Evolutionary conservation across 2,329 filamentous ascomycete genomes (phyloP), one percentile per base, ranked within the genome.

Genomic region (Diatrype stigma): DNA sequence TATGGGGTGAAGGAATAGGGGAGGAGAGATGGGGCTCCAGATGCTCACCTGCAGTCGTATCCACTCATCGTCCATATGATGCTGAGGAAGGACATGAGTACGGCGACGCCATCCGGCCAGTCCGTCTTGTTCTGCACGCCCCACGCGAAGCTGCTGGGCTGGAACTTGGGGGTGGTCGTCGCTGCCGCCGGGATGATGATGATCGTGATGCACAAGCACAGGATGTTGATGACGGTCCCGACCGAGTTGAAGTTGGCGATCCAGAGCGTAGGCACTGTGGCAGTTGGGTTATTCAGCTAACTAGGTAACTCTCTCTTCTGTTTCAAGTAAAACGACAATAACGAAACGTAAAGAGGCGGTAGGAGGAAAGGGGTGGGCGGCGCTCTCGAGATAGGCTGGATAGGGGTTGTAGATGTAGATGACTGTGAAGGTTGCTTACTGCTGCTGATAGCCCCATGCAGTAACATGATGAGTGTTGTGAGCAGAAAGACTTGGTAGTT

Each of bases 191-290:
- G 86, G 50, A 90, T 89, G 53, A 86, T 72, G 58, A 90, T 85
- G 56, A 89, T 77, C 26, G 85, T 82, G 34, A 85, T 73, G 23
- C 88, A 58, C 21, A 90, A 73, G 1, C 82, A 83, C 48, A 87
- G 66, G 62, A 90, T 82, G 67, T 90, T 90, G 70, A 90, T 82
- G 0, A 78, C 82, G 10, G 84, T 87, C 12, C 86, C 86, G 45
- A 77, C 80, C 0, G 84, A 86, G 65, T 89, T 90, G 71, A 88
- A 82, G 26, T 76, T 73, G 1, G 86, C 87, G 51, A 90, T 81
- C 80, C 82, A 87, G 45, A 79, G 76, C 0, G 87, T 90, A 5
- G 87, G 84, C 73, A 89, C 26, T 30, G 10, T 30, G 10, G 26
- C 26, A 30, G 5, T 30, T 30, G 10, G 26, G 10, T 30, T 30